Evolutionary conservation across 441 rosid genomes (phyloP), one percentile per base, ranked within the genome.

Genomic region (Corymbia calophylla): DNA sequence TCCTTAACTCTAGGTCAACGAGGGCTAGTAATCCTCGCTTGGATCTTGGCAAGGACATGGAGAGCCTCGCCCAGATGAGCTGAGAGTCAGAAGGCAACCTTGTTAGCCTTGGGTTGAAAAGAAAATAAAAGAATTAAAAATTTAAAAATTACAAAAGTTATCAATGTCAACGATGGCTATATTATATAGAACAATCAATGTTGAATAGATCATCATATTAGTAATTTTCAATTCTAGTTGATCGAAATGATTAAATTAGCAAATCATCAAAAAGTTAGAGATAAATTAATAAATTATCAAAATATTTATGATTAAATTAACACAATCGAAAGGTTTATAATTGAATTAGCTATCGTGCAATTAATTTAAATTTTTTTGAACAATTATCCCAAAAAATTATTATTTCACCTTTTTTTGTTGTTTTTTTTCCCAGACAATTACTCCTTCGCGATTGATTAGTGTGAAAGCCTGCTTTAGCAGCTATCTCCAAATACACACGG

Each of bases 161-260:
- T 62, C 18, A 29, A 29, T 9, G 3, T 29, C 0, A 0, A 0
- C 5, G 12, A 11, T 2, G 13, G 13, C 0, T 60, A 0, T 5
- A n/a, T 27, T 27, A 60, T 0, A 2, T 14, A 60, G 11, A 0
- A 60, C 5, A n/a, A 0, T 29, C 0, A 2, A 4, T 0, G 8
- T 0, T 29, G 5, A 6, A 62, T 13, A 62, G 8, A 62, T 0
- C 2, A 2, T 0, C 15, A 62, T 0, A 1, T 6, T 29, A 62
- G 1, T 17, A 5, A 62, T 62, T 62, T 62, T 23, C 9, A 3
- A 19, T 19, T 9, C 23, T 9, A 56, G 5, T 56, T 56, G 62
- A 8, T 23, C 1, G 9, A 12, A 23, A 56, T 21, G 13, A 9
- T 11, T 56, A 56, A 56, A 56, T 56, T 56, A 10, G 1, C 10